Percentiles rank a stretch among this genome's conserved stretches.
Conservation (phyloP, 2,329 filamentous ascomycete genomes). For the Ustilaginoidea virens region DNA sequence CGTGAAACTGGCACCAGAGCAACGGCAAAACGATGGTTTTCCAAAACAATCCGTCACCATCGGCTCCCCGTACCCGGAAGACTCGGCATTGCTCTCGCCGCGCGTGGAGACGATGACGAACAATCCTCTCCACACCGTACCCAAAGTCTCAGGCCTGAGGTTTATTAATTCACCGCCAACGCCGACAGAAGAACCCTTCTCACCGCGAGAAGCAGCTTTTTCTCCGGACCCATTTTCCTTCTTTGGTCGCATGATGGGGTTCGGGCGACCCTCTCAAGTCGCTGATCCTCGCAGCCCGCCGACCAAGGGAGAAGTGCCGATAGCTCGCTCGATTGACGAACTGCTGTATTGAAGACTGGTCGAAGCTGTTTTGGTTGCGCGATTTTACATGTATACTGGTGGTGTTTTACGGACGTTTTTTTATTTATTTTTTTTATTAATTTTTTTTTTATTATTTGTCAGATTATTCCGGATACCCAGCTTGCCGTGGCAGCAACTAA, state of each 20-base stretch:
- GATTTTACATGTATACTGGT: too few species aligned
- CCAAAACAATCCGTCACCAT: slow-evolving; percentile 21
- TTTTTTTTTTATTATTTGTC: too few species aligned
- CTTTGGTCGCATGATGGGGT: slow-evolving; percentile 29
- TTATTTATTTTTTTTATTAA: not conserved
- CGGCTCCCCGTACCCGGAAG: slow-evolving; percentile 20
- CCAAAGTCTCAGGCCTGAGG: slow-evolving; percentile 30
- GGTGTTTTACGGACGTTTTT: too few species aligned
- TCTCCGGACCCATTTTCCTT: slow-evolving; percentile 36
- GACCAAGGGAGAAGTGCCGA: slow-evolving; percentile 57
- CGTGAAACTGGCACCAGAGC: slow-evolving; percentile 2
- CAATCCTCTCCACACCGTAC: slow-evolving; percentile 41
- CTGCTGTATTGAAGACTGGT: slow-evolving; percentile 37
- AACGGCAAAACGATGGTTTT: slow-evolving; percentile 7
- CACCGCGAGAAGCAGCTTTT: slow-evolving; percentile 34
- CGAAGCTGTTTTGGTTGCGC: not conserved
- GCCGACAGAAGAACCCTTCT: slow-evolving; percentile 37
- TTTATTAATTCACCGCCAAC: slow-evolving; percentile 38
- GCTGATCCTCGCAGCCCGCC: slow-evolving; percentile 61
- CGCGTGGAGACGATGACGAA: slow-evolving; percentile 58
- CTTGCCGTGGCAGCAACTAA: not conserved
- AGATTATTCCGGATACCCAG: too few species aligned
- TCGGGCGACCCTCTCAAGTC: slow-evolving; percentile 33
- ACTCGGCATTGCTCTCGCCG: slow-evolving; percentile 52
- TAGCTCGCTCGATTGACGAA: slow-evolving; percentile 65